These are phyloP conservation scores for Russula brevipes DNA, from an alignment of 768 basidiomycete genomes.

Conservation along the genomic window DNA sequence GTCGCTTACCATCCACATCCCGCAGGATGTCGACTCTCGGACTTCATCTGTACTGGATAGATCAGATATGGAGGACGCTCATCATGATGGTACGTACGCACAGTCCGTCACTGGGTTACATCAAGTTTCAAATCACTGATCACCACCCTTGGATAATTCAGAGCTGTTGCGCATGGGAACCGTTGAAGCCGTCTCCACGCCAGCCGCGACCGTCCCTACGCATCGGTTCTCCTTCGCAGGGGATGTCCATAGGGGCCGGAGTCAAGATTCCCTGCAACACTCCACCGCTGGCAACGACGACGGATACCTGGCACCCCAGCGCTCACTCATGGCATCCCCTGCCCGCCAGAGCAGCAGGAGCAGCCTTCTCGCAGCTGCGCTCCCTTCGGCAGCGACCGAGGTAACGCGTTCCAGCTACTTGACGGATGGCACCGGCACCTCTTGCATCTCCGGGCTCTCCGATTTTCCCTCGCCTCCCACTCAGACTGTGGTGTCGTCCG, in stretches of 20 bases:
- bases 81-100: conserved; percentile 37
- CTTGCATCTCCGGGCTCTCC: conserved; percentile 65
- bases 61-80: conserved; percentile 29
- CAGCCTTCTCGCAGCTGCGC: conserved; percentile 24
- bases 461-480: conserved; percentile 65
- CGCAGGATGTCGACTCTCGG: conserved; percentile 36
- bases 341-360: neutral
- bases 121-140: conserved; percentile 1
- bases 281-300: neutral
- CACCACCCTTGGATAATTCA: conserved; percentile 26
- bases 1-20: conserved; percentile 30
- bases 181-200: conserved; percentile 48
- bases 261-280: conserved; percentile 17
- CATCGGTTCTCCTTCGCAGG: conserved; percentile 31
- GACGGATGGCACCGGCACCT: conserved; percentile 50
- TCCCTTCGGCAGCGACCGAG: conserved; percentile 31
- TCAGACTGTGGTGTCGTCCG: conserved; percentile 21
- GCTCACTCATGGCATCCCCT: conserved; percentile 25
- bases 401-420: conserved; percentile 50
- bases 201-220: conserved; percentile 39
- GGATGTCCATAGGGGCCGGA: conserved; percentile 3
- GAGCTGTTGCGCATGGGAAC: conserved; percentile 47
- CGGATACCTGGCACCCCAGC: neutral
- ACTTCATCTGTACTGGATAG: conserved; percentile 34
- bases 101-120: neutral